Base-by-base conservation (phyloP, 345 rosid genomes). In the Geranium brycei region DNA sequence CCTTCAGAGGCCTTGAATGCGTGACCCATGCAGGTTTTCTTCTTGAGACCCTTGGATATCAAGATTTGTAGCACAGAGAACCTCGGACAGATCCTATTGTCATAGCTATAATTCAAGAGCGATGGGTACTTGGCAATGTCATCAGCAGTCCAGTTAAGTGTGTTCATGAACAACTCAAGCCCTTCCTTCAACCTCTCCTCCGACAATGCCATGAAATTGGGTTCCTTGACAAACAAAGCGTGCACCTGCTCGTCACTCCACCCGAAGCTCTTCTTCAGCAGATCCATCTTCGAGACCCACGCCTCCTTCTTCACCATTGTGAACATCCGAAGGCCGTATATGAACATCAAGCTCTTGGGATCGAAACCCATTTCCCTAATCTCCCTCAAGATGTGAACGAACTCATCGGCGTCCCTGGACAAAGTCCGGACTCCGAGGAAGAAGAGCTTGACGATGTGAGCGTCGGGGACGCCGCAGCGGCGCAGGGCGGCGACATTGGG, bases 41-140 rank as follows among this genome's bases (percentile, higher is more conserved):
- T 62, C 53, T 32, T 18, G 17, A 62, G 59, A 57, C 61, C 55
- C 18, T 4, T 31, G 4, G 61, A 53, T 6, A 62, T 47, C 61
- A 68, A 35, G 23, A 58, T 57, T 23, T 23, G 8, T 19, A 68
- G 56, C 53, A 62, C 55, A 51, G 71, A 62, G 31, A 61, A 7
- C 55, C 66, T 55, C 13, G 71, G 71, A 51, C 30, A 47, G 51
- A 68, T 55, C 65, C 38, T 61, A 53, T 62, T 68, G 58, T 68
- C 71, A 12, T 47, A 53, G 65, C 71, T 68, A 5, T 64, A 56
- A 57, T 60, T 61, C 28, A 68, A 57, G 17, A 68, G 32, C 18
- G 60, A 19, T 10, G 71, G 71, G 58, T 62, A 56, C 31, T 31
- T 35, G 38, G 31, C 40, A 32, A 68, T 31, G 57, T 17, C 15